phyloP scores from a whole-genome alignment of 2,329 filamentous ascomycete species.

The Ophiostoma populinum region DNA sequence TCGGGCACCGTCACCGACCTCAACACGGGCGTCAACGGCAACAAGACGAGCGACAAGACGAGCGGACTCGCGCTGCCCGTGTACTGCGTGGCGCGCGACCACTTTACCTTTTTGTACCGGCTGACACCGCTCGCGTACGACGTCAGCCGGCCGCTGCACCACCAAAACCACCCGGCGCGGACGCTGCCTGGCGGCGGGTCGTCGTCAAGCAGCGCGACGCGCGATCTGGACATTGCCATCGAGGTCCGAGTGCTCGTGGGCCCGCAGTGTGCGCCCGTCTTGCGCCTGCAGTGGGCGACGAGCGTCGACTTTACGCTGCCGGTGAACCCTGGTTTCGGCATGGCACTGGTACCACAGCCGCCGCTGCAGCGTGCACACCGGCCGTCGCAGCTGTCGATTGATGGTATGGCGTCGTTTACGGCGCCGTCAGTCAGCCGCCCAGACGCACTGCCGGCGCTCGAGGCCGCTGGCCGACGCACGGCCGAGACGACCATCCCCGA shows the following conservation, averaged over 20 bases:
- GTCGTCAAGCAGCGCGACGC: constrained; percentile 17
- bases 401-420: constrained; percentile 36
- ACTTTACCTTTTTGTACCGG: constrained; percentile 58
- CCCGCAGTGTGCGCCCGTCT: constrained; percentile 40
- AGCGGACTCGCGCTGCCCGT: constrained; percentile 36
- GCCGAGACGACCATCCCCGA: constrained; percentile 33
- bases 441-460: constrained; percentile 41
- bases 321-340: constrained; percentile 44
- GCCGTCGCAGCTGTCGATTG: constrained; percentile 47
- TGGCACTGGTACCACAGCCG: constrained; percentile 27
- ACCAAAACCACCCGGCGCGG: neutral
- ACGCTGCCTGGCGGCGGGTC: neutral
- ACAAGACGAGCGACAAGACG: no score
- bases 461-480: constrained; percentile 29
- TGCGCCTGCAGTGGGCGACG: constrained; percentile 52
- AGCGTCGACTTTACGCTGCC: constrained; percentile 51
- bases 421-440: constrained; percentile 40
- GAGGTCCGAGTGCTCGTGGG: constrained; percentile 38
- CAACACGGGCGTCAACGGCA: constrained; percentile 18
- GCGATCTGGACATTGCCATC: constrained; percentile 42
- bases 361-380: constrained; percentile 44
- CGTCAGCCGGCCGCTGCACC: constrained; percentile 18
- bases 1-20: constrained; percentile 43
- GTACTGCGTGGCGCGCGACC: constrained; percentile 52
- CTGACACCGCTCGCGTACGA: constrained; percentile 36